These are phyloP conservation scores for Parathielavia appendiculata DNA, from an alignment of 495 filamentous ascomycete species.

Conservation along the genomic window DNA sequence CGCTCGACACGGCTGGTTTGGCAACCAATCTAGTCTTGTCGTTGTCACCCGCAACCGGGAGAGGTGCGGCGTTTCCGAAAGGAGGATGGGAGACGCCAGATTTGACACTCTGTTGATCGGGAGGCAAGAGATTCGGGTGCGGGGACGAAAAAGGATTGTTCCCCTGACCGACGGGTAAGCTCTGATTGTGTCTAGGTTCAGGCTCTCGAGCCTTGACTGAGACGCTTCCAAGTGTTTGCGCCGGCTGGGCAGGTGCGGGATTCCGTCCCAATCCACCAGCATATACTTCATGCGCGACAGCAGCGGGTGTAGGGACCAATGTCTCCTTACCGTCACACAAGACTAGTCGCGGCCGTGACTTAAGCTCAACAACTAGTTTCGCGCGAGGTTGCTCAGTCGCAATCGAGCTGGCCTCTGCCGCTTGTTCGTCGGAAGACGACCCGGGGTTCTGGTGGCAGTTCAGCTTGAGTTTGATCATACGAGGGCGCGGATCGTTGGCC, in stretches of 20 bases:
- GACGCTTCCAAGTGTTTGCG: not conserved
- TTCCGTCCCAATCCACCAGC: not conserved
- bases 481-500: slow-evolving; percentile 35
- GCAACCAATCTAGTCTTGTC: not conserved
- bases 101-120: slow-evolving; percentile 33
- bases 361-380: slow-evolving; percentile 20
- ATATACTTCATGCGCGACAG: not conserved
- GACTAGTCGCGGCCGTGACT: slow-evolving; percentile 2
- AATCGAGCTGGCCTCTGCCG: slow-evolving; percentile 2
- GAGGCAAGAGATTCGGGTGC: slow-evolving; percentile 41
- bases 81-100: not conserved
- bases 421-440: slow-evolving; percentile 12
- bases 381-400: not conserved
- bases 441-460: slow-evolving; percentile 49
- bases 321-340: not conserved
- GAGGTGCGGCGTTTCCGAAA: not conserved
- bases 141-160: slow-evolving; percentile 42
- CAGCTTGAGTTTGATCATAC: slow-evolving; percentile 67
- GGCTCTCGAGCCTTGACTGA: not conserved
- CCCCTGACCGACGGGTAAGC: slow-evolving; percentile 11
- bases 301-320: not conserved
- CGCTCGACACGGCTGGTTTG: slow-evolving; percentile 13
- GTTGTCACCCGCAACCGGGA: slow-evolving; percentile 19
- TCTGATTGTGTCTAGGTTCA: slow-evolving; percentile 5
- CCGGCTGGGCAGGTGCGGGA: too few relatives aligned